Evolutionary conservation across 2,329 filamentous ascomycete species (phyloP), one percentile per base, ranked within the genome.

Genomic region (Amylocarpus encephaloides): DNA sequence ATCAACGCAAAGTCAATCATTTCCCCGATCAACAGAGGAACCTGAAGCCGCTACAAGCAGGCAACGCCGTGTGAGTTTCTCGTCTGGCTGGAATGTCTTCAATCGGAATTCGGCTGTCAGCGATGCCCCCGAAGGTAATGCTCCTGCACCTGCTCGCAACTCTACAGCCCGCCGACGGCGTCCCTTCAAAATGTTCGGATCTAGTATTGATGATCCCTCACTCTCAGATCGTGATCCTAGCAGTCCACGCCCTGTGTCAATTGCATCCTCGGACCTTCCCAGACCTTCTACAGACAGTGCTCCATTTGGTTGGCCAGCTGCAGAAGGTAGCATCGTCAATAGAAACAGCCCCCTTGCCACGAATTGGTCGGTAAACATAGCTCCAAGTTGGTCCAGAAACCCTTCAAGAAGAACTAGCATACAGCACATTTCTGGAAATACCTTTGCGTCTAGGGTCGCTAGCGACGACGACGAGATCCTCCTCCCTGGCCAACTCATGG

Each of bases 331-430:
- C 1, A 62, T 73, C 2, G 71, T 75, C 33, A 83, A 79, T 51
- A 67, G 75, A 45, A 73, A 67, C 48, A 73, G 74, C 52, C 76
- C 75, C 12, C 66, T 79, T 6, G 75, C 70, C 3, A 68, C 75
- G 15, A 74, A 78, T 50, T 80, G 77, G 77, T 71, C 72, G 18
- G 69, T 64, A 10, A 53, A 57, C 34, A 53, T 70, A 1, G 67
- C 71, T 12, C 75, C 66, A 60, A 71, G 85, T 1, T 93, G 85
- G 84, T 86, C 87, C 5, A 74, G 86, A 35, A 86, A 82, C 60
- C 83, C 85, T 6, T 95, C 90, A 32, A 80, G 91, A 44, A 79
- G 91, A 33, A 87, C 88, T 12, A 95, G 89, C 1, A 73, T 89
- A 6, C 88, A 93, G 56, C 78, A 82, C 59, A 87, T 86, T 11